phyloP scores from a whole-genome alignment of 441 rosid species.

The Isatis lusitanica region DNA sequence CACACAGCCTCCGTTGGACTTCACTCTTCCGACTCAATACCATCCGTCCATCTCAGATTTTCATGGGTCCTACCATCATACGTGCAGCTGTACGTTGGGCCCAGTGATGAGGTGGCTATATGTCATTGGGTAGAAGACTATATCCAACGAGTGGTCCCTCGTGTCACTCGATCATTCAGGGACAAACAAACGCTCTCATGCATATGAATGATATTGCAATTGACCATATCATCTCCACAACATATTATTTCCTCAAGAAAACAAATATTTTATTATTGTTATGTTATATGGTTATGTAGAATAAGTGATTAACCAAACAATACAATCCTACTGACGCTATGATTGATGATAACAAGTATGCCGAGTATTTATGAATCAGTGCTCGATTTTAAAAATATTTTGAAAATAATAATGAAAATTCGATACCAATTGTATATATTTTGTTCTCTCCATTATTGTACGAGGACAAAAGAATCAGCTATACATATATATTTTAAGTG shows the following conservation, averaged over 20 bases:
- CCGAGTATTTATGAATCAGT: not conserved
- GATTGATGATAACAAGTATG: not conserved
- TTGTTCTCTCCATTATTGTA: not conserved
- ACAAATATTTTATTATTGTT: too few species aligned
- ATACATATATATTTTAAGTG: not conserved
- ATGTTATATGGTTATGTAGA: not conserved
- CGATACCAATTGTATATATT: not conserved
- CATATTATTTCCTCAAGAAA: not conserved
- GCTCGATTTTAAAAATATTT: too few species aligned
- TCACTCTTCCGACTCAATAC: not conserved
- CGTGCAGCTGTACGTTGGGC: not conserved
- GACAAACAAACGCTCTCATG: slow-evolving; percentile 6
- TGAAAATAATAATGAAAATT: too few species aligned
- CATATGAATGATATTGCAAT: not conserved
- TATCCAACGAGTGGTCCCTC: slow-evolving; percentile 2
- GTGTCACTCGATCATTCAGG: slow-evolving; percentile 3
- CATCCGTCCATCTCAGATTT: slow-evolving; percentile 13
- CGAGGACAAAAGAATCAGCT: not conserved
- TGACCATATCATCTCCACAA: not conserved
- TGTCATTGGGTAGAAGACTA: not conserved
- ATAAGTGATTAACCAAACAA: not conserved
- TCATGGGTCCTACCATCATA: not conserved
- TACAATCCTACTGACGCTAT: not conserved
- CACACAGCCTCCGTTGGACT: slow-evolving; percentile 16
- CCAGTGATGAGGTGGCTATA: not conserved